These are phyloP conservation scores for Boletus sensibilis DNA, from an alignment of 768 basidiomycete species.

Conservation along the genomic window DNA sequence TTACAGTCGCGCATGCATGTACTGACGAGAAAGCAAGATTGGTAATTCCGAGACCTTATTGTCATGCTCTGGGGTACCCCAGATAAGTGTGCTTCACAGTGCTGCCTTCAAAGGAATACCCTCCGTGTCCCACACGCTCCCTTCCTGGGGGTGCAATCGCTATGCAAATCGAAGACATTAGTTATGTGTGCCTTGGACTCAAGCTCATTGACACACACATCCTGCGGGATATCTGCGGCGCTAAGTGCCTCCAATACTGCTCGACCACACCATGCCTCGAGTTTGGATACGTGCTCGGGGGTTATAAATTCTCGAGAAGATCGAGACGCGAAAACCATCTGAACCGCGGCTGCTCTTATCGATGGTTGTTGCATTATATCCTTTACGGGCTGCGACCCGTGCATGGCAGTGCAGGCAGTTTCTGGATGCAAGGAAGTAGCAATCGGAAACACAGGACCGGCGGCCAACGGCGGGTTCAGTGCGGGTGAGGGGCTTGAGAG, in stretches of 20 bases:
- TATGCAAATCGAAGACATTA: conserved; percentile 26
- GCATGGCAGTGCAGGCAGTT: conserved; percentile 4
- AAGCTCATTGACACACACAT: conserved; percentile 38
- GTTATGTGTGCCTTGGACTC: background rate
- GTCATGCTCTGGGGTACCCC: background rate
- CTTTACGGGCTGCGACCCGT: background rate
- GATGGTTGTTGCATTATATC: conserved; percentile 19
- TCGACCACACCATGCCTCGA: conserved; percentile 63
- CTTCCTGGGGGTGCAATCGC: conserved; percentile 53
- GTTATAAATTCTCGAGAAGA: conserved; percentile 72
- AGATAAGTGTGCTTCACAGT: conserved; percentile 5
- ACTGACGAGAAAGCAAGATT: background rate
- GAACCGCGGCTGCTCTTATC: conserved; percentile 76
- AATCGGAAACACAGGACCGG: conserved; percentile 41
- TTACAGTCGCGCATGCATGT: background rate
- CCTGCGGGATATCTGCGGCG: conserved; percentile 44
- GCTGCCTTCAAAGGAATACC: conserved; percentile 4
- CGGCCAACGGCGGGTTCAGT: conserved; percentile 43
- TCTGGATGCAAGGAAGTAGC: conserved; percentile 4
- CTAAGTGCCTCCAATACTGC: conserved; percentile 59
- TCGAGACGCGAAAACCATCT: conserved; percentile 82
- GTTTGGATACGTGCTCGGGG: conserved; percentile 55
- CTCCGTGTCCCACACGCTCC: conserved; percentile 54
- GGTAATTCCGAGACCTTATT: conserved; percentile 3
- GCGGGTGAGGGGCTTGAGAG: conserved; percentile 24